Conservation (phyloP, 768 basidiomycete species). For the Gyrodon lividus region DNA sequence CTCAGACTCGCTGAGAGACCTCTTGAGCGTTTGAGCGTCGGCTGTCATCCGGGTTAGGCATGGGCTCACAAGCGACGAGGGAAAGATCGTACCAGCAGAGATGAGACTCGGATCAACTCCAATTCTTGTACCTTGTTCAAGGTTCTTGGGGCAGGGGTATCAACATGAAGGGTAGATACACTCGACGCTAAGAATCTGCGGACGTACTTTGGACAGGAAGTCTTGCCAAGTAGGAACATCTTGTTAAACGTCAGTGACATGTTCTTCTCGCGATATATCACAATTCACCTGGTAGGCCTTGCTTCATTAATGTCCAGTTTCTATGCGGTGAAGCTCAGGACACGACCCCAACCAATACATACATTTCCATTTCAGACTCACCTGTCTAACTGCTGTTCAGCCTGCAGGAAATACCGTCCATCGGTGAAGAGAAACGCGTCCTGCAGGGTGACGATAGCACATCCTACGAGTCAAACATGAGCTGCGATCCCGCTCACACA, state of each 20-base stretch:
- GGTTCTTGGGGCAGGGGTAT: conserved; percentile 41
- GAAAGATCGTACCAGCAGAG: conserved; percentile 48
- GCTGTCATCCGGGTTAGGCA: conserved; percentile 33
- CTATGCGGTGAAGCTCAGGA: conserved; percentile 33
- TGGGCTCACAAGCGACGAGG: conserved; percentile 11
- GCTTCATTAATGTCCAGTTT: conserved; percentile 94
- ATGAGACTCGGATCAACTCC: conserved; percentile 84
- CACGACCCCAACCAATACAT: not conserved
- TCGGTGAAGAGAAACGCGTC: conserved; percentile 90
- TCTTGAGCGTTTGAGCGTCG: conserved; percentile 63
- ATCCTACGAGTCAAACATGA: conserved; percentile 45
- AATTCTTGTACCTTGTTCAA: conserved; percentile 60
- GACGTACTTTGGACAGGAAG: conserved; percentile 66
- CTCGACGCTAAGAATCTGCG: not conserved
- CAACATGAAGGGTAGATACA: not conserved
- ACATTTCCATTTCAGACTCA: conserved; percentile 32
- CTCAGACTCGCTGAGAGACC: conserved; percentile 57
- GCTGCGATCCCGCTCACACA: not conserved
- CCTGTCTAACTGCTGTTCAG: conserved; percentile 84
- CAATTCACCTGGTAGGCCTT: conserved; percentile 70
- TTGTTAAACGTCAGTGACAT: conserved; percentile 28
- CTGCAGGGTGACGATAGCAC: conserved; percentile 69
- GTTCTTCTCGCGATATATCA: conserved; percentile 4
- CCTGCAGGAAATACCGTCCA: conserved; percentile 94
- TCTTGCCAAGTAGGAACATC: conserved; percentile 92